These are phyloP conservation scores for Lipomyces sp. DNA, from an alignment of 805 yeast genomes.

Conservation along the genomic window DNA sequence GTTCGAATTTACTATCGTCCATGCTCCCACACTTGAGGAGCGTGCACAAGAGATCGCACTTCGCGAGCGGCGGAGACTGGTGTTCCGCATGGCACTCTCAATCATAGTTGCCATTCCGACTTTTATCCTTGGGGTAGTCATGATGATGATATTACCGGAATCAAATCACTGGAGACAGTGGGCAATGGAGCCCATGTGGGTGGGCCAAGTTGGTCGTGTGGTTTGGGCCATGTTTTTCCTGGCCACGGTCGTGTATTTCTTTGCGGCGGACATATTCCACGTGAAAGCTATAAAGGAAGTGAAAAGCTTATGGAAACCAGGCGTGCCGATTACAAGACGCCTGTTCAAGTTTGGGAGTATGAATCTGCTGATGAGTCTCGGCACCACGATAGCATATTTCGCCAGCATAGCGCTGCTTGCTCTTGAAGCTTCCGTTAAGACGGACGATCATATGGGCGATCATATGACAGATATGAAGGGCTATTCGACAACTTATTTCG, in stretches of 20 bases:
- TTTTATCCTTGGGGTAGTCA: conserved; percentile 64
- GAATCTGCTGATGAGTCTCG: conserved; percentile 69
- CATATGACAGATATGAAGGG: conserved; percentile 36
- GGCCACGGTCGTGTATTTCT: conserved; percentile 71
- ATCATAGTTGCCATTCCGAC: conserved; percentile 61
- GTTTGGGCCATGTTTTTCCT: conserved; percentile 64
- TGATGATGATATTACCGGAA: conserved; percentile 56
- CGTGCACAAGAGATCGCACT: conserved; percentile 51
- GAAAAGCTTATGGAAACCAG: conserved; percentile 53
- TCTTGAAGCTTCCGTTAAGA: conserved; percentile 42
- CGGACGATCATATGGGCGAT: conserved; percentile 5
- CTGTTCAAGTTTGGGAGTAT: conserved; percentile 71
- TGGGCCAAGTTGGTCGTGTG: conserved; percentile 56
- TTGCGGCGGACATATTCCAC: conserved; percentile 72
- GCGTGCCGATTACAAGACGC: conserved; percentile 54
- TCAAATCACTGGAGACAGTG: conserved; percentile 47
- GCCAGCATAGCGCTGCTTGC: conserved; percentile 59
- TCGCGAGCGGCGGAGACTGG: conserved; percentile 48
- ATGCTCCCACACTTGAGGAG: conserved; percentile 60
- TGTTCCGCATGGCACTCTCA: conserved; percentile 49
- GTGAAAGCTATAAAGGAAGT: conserved; percentile 61
- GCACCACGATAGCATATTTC: conserved; percentile 69
- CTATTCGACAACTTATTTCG: conserved; percentile 66
- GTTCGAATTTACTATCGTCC: conserved; percentile 53
- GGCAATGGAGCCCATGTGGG: conserved; percentile 61